Evolutionary conservation across 2,329 filamentous ascomycete genomes (phyloP).

Genomic region (Aspergillus ochraceoroseus): DNA sequence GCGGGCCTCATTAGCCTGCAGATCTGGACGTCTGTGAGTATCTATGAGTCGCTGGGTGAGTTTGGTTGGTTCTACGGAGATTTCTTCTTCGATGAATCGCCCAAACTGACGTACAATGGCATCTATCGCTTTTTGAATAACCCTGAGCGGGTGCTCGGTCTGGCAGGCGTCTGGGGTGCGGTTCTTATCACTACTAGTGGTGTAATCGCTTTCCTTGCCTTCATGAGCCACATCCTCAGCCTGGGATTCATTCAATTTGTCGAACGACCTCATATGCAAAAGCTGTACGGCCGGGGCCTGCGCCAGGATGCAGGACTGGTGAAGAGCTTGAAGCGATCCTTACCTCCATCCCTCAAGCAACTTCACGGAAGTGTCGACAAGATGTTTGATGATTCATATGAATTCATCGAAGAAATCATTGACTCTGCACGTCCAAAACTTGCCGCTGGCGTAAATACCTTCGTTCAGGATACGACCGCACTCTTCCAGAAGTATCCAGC

Average conservation of each 20-base stretch:
- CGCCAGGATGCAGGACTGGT: slow-evolving; percentile 85
- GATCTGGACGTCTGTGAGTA: slow-evolving; percentile 85
- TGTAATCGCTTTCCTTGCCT: slow-evolving; percentile 77
- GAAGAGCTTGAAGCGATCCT: slow-evolving; percentile 79
- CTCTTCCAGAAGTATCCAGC: slow-evolving; percentile 87
- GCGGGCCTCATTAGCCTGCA: slow-evolving; percentile 76
- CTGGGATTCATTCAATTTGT: slow-evolving; percentile 87
- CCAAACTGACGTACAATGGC: slow-evolving; percentile 88
- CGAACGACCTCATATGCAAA: slow-evolving; percentile 96
- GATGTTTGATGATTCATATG: slow-evolving; percentile 76
- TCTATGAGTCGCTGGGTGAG: slow-evolving; percentile 92
- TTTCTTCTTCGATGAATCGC: slow-evolving; percentile 89
- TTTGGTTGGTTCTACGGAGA: slow-evolving; percentile 99
- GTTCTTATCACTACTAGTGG: slow-evolving; percentile 89
- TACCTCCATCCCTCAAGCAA: slow-evolving; percentile 76
- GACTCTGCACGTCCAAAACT: slow-evolving; percentile 81
- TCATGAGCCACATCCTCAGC: slow-evolving; percentile 79
- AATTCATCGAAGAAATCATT: slow-evolving; percentile 86
- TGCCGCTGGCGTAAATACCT: slow-evolving; percentile 75
- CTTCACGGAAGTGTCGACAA: slow-evolving; percentile 82
- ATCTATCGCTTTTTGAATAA: slow-evolving; percentile 99
- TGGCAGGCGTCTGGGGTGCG: slow-evolving; percentile 92
- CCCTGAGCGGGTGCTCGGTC: slow-evolving; percentile 86
- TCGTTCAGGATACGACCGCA: slow-evolving; percentile 80
- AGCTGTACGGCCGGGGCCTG: slow-evolving; percentile 81